Base-by-base conservation (phyloP, 768 basidiomycete genomes). In the Collybiopsis luxurians region DNA sequence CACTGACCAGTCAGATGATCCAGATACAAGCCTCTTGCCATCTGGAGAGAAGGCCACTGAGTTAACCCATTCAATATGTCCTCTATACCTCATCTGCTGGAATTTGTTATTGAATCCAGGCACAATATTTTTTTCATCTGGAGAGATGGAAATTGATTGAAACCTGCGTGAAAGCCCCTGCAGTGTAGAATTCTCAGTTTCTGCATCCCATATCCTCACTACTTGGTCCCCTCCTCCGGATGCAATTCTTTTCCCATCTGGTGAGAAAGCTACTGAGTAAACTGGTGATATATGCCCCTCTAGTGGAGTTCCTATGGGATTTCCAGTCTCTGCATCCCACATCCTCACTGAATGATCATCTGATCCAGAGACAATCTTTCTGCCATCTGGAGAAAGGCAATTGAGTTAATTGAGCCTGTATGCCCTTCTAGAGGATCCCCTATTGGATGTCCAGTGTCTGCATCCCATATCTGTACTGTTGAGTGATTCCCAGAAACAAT, bases 381-480 rank as follows among this genome's bases (percentile, higher is more conserved):
- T n/a, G 11, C 63, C 63, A 57, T 72, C 66, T 2, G 66, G 63
- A 21, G 67, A 66, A 50, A 66, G 2, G 60, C 63, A 5, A 69
- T 42, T 11, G 55, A 55, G 40, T 44, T 58, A 11, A 72, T 54
- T 4, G 40, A 21, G 19, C 47, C 24, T 24, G 4, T 30, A 48
- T 48, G 47, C 15, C 47, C 60, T 26, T 39, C 47, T 15, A 68
- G 50, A 21, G 60, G 62, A 40, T 38, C 53, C 9, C 11, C 43
- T 24, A 59, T 49, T 15, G 36, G 24, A 2, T 39, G 19, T 1
- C 81, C 80, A 10, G 73, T 73, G 27, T 65, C 62, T 10, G 79
- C 66, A 61, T 83, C 80, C 82, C 82, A 83, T 9, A 83, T 71
- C 15, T 7, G 78, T 79, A 61, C 79, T 75, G 71, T 83, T 81